Evolutionary conservation across 2,329 filamentous ascomycete genomes (phyloP), one percentile per base, ranked within the genome.

Genomic region (Fusarium sp.): DNA sequence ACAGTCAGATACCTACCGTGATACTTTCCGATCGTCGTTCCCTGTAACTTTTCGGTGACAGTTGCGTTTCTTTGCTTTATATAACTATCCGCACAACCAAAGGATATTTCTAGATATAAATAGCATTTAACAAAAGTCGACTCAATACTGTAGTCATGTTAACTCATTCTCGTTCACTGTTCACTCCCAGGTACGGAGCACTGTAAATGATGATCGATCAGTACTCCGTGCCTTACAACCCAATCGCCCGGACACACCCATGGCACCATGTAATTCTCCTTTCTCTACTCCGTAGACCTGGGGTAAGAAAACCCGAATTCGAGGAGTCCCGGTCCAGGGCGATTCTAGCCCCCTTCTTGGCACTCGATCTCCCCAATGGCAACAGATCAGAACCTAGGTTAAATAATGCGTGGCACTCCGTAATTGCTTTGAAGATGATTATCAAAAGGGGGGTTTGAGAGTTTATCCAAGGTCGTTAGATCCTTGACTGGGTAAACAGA

Each of bases 291-390:
- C 41, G 7, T 33, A 55, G 30, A 40, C 22, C 40, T 40, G 46
- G 50, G 40, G 35, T 47, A 47, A 32, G 19, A 30, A 39, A 65
- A 48, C 47, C 60, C 65, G 65, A 68, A 68, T 51, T 69, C 61
- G 65, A 68, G 39, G 41, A 27, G 30, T 46, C 40, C 50, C 43
- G 49, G 57, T 25, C 49, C 25, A 27, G 45, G 52, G 55, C 32
- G 49, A 54, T 44, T 57, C 40, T 55, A 57, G 55, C 48, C 49
- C 45, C 35, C 49, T 32, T 30, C 32, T 48, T 54, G 35, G 20
- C 27, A n/a, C 25, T 50, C 20, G 17, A 25, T 39, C 37, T 51
- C 23, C 37, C 44, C 37, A 63, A 41, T 43, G 35, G 37, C 19
- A 23, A 41, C 44, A 45, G 30, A 20, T 33, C 53, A 60, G 32